Evolutionary conservation across 2,329 filamentous ascomycete genomes (phyloP).

Genomic region (Penicillium occitanis): DNA sequence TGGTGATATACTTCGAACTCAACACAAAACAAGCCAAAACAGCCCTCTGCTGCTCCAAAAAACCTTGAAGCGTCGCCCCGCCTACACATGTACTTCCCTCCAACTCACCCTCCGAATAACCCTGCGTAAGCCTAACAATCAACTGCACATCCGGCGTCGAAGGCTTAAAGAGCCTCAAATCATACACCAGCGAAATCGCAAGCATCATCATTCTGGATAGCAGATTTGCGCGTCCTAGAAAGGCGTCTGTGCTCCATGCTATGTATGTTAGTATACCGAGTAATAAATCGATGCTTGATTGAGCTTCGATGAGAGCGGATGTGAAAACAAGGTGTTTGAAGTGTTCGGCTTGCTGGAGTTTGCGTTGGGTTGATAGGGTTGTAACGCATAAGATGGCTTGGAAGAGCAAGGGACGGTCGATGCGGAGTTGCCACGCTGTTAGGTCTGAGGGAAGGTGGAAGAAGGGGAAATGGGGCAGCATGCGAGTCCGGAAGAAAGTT

Average conservation of each 20-base stretch:
- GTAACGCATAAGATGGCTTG: slow-evolving; percentile 39
- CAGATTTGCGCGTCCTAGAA: slow-evolving; percentile 33
- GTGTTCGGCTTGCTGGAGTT: slow-evolving; percentile 29
- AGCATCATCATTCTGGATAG: slow-evolving; percentile 40
- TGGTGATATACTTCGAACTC: slow-evolving; percentile 30
- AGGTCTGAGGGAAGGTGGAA: slow-evolving; percentile 31
- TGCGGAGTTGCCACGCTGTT: slow-evolving; percentile 34
- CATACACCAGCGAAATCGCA: slow-evolving; percentile 40
- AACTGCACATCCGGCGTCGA: slow-evolving; percentile 31
- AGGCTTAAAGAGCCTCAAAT: slow-evolving; percentile 38
- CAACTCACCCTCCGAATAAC: slow-evolving; percentile 24
- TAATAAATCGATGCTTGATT: slow-evolving; percentile 39
- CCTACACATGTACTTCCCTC: background rate
- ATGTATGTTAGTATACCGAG: slow-evolving; percentile 40
- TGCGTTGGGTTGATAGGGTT: slow-evolving; percentile 32
- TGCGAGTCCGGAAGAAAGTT: slow-evolving; percentile 33
- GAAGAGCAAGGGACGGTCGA: slow-evolving; percentile 36
- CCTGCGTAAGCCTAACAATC: slow-evolving; percentile 34
- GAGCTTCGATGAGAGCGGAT: slow-evolving; percentile 30
- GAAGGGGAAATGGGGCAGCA: slow-evolving; percentile 41
- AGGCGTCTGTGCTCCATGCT: slow-evolving; percentile 39
- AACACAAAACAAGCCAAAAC: slow-evolving; percentile 34
- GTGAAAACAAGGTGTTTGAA: slow-evolving; percentile 35
- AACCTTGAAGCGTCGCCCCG: slow-evolving; percentile 21
- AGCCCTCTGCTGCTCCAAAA: slow-evolving; percentile 33